Conservation (phyloP, 73 alveolate genomes). For the Blepharisma stoltei region DNA sequence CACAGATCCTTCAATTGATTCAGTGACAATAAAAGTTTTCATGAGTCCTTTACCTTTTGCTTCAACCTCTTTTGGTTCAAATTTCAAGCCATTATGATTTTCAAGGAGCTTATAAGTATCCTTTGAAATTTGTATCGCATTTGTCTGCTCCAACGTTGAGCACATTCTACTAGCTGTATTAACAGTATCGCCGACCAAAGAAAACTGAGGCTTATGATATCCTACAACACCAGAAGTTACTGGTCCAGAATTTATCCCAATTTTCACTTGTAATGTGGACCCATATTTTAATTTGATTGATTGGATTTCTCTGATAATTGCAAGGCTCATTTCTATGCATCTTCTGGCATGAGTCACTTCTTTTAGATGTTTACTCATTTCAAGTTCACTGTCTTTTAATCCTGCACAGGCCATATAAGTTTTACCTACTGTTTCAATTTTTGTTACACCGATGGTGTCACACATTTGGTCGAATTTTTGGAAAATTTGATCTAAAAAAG, state of each 20-base stretch:
- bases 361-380: constrained; percentile 28
- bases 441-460: constrained; percentile 36
- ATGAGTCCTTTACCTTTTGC: constrained; percentile 52
- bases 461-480: constrained; percentile 41
- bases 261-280: constrained; percentile 39
- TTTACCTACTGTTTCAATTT: constrained; percentile 86
- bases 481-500: constrained; percentile 44
- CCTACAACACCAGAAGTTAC: constrained; percentile 98
- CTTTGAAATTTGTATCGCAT: too few species aligned
- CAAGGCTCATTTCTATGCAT: too few species aligned
- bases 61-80: constrained; percentile 30
- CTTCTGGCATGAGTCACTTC: constrained; percentile 37
- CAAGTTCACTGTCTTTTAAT: constrained; percentile 60
- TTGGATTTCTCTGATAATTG: too few species aligned
- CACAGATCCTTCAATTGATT: too few species aligned
- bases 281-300: too few species aligned
- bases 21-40: constrained; percentile 17
- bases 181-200: constrained; percentile 97
- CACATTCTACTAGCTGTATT: constrained; percentile 94
- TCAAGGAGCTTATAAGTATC: too few species aligned
- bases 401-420: constrained; percentile 91
- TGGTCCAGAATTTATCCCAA: constrained; percentile 95
- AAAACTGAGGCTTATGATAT: constrained; percentile 93
- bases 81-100: background rate
- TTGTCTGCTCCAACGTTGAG: too few species aligned